A percentile compares a stretch with the other conserved stretches of the same genome.
phyloP scores from a whole-genome alignment of 106 monocot species.

The Narthecium ossifragum region DNA sequence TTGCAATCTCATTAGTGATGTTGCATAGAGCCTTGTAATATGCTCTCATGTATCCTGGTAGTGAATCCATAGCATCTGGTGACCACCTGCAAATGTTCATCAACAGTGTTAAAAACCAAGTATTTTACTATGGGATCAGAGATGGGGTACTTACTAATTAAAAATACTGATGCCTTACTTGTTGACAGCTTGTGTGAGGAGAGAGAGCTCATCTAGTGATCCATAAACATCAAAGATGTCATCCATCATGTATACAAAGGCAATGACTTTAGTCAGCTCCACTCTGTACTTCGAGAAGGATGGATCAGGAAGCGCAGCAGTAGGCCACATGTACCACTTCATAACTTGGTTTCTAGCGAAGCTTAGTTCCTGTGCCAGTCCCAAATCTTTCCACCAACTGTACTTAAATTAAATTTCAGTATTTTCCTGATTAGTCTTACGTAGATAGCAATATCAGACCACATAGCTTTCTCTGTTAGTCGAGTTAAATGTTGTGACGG shows the following conservation, averaged over 20 bases:
- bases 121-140: not conserved
- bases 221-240: slow-evolving; percentile 50
- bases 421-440: too few species aligned
- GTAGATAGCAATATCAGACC: not conserved
- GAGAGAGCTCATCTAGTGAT: slow-evolving; percentile 27
- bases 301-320: slow-evolving; percentile 14
- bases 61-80: slow-evolving; percentile 7
- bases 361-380: slow-evolving; percentile 24
- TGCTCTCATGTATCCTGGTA: slow-evolving; percentile 29
- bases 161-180: slow-evolving; percentile 13
- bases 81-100: slow-evolving; percentile 33
- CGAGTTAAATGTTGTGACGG: not conserved
- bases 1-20: slow-evolving; percentile 30
- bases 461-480: too few species aligned
- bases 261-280: slow-evolving; percentile 33
- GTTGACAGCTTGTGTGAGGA: slow-evolving; percentile 24
- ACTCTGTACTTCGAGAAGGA: slow-evolving; percentile 23
- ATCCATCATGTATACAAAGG: slow-evolving; percentile 47
- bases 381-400: slow-evolving; percentile 50
- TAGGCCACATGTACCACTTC: slow-evolving; percentile 42
- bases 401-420: not conserved
- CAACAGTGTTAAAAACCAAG: not conserved
- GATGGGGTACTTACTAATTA: not conserved
- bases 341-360: slow-evolving; percentile 27
- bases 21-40: slow-evolving; percentile 32